Percentiles rank a stretch among this genome's conserved stretches.
These are phyloP conservation scores for Brassica juncea DNA, from an alignment of 345 rosid genomes.

Conservation along the genomic window DNA sequence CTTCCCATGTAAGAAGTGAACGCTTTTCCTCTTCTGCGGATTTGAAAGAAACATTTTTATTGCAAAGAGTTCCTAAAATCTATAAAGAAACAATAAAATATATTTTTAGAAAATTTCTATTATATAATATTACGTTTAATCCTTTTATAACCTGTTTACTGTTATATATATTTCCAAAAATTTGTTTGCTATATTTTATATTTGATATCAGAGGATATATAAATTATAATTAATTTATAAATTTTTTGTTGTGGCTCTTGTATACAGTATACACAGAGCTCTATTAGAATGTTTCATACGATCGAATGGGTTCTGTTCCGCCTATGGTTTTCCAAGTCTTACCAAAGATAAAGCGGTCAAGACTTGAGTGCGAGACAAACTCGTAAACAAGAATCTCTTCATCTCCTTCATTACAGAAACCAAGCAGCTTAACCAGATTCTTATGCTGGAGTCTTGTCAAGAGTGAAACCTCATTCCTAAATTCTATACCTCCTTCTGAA, in stretches of 20 bases:
- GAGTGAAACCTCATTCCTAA: constrained; percentile 52
- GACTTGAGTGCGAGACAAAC: constrained; percentile 50
- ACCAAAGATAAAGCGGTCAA: constrained; percentile 55
- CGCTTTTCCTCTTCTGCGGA: constrained; percentile 30
- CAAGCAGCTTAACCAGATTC: constrained; percentile 57
- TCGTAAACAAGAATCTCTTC: constrained; percentile 59
- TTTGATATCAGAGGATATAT: background rate
- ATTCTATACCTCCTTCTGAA: constrained; percentile 57
- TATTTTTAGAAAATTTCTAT: too few relatives aligned
- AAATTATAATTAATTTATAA: background rate
- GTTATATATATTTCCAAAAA: background rate
- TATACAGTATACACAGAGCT: background rate
- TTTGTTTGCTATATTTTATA: too few relatives aligned
- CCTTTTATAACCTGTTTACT: background rate
- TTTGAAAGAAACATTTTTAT: background rate
- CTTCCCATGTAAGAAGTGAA: constrained; percentile 27
- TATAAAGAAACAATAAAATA: too few relatives aligned
- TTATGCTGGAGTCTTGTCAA: constrained; percentile 61
- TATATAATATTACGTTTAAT: too few relatives aligned
- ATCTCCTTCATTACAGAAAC: constrained; percentile 46
- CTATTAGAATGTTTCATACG: background rate
- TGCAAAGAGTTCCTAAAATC: background rate
- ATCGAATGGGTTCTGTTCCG: background rate
- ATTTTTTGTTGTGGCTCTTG: background rate
- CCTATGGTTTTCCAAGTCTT: background rate